A percentile compares a stretch with the other conserved stretches of the same genome.
These are phyloP conservation scores for Pyrenochaeta sp. DNA, from an alignment of 2,329 filamentous ascomycete genomes.

Conservation along the genomic window DNA sequence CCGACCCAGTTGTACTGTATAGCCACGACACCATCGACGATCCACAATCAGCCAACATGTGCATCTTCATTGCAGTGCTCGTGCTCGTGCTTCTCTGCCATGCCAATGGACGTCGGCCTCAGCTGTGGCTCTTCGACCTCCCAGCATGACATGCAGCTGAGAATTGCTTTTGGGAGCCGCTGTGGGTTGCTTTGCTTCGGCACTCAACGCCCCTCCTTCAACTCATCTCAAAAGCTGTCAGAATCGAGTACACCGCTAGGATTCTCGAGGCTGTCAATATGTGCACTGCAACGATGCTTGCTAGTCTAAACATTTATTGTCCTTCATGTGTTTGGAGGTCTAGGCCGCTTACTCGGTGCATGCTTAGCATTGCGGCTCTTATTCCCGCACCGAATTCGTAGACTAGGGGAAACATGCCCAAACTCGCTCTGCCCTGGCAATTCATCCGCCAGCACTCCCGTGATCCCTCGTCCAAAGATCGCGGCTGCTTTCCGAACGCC, in stretches of 20 bases:
- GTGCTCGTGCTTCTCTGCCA: neutral
- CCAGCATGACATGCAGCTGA: neutral
- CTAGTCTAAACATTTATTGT: neutral
- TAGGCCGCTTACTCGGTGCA: conserved; percentile 10
- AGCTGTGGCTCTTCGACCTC: too few species aligned
- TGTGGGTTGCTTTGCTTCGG: neutral
- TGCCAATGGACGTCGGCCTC: too few species aligned
- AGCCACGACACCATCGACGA: neutral
- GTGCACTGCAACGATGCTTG: neutral
- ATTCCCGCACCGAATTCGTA: conserved; percentile 10
- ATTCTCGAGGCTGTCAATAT: too few species aligned
- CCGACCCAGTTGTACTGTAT: neutral
- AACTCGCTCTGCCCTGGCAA: conserved; percentile 5
- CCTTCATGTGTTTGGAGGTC: neutral
- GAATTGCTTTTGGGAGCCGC: neutral
- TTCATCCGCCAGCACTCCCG: conserved; percentile 13
- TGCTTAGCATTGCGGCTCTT: conserved; percentile 15
- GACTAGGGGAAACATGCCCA: neutral
- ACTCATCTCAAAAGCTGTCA: neutral
- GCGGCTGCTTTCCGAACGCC: conserved; percentile 1
- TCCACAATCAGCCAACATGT: neutral
- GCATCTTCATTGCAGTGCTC: neutral
- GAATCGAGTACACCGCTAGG: neutral
- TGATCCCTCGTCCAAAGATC: conserved; percentile 2
- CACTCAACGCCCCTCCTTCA: neutral